Percentiles rank a stretch among this genome's conserved stretches.
Conservation (phyloP, 2,329 filamentous ascomycete genomes). For the Colletotrichum sublineola region DNA sequence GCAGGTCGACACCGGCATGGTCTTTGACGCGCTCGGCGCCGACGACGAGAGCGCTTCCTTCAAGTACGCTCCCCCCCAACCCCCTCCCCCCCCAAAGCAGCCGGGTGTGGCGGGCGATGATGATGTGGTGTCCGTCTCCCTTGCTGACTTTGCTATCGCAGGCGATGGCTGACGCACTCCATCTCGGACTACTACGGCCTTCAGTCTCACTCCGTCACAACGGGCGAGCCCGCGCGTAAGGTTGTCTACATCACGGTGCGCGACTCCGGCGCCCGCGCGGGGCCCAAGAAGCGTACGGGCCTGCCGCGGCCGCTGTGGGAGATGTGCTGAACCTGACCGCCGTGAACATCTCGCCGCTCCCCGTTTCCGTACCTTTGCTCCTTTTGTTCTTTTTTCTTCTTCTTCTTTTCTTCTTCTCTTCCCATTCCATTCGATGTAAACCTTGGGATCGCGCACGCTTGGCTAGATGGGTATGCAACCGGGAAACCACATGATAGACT, state of each 20-base stretch:
- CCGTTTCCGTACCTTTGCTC: too few relatives aligned
- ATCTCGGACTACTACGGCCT: slow-evolving; percentile 94
- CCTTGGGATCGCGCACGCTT: not conserved
- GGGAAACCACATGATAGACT: not conserved
- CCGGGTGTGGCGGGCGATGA: too few relatives aligned
- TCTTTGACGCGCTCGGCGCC: slow-evolving; percentile 83
- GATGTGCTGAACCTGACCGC: slow-evolving; percentile 59
- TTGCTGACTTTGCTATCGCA: slow-evolving; percentile 53
- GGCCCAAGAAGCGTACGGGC: slow-evolving; percentile 48
- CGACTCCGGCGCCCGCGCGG: slow-evolving; percentile 53
- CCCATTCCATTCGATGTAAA: not conserved
- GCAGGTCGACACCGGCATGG: slow-evolving; percentile 72
- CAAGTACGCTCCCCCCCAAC: slow-evolving; percentile 69
- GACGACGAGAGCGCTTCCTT: slow-evolving; percentile 84
- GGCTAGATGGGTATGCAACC: not conserved
- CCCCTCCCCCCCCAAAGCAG: not conserved
- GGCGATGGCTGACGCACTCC: slow-evolving; percentile 92
- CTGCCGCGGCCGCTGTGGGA: slow-evolving; percentile 76
- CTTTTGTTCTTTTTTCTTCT: too few relatives aligned
- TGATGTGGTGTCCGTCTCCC: too few relatives aligned
- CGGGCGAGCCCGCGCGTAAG: slow-evolving; percentile 77
- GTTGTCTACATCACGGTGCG: slow-evolving; percentile 87
- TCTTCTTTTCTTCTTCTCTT: not conserved
- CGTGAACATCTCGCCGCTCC: not conserved
- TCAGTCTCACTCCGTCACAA: slow-evolving; percentile 83